Evolutionary conservation across 2,329 filamentous ascomycete genomes (phyloP).

Genomic region (Fonsecaea multimorphosa): DNA sequence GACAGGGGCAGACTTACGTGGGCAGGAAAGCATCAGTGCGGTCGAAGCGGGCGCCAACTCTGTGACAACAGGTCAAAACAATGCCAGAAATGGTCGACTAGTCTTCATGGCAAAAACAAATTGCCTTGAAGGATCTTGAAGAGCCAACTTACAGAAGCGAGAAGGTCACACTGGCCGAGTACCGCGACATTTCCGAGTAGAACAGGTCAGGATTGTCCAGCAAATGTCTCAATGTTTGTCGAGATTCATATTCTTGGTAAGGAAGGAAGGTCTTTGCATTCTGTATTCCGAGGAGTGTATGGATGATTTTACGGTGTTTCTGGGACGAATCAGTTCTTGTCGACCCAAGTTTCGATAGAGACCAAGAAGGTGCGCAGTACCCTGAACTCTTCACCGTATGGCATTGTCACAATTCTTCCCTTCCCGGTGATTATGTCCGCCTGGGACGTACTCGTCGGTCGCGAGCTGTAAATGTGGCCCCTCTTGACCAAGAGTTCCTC

Average conservation of each 20-base stretch:
- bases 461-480: slow-evolving; percentile 12
- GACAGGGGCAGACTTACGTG: not conserved
- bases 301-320: slow-evolving; percentile 19
- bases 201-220: not conserved
- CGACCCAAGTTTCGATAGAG: not conserved
- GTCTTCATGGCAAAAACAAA: not conserved
- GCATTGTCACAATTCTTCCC: slow-evolving; percentile 20
- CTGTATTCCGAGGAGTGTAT: slow-evolving; percentile 13
- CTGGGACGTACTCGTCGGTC: slow-evolving; percentile 12
- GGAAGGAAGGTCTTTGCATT: slow-evolving; percentile 17
- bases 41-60: slow-evolving; percentile 13
- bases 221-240: slow-evolving; percentile 11
- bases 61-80: not conserved
- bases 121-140: not conserved
- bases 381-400: slow-evolving; percentile 16
- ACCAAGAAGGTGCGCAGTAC: not conserved
- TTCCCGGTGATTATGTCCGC: slow-evolving; percentile 16
- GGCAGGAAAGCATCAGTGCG: slow-evolving; percentile 14
- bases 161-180: slow-evolving; percentile 16
- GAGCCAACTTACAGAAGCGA: slow-evolving; percentile 3
- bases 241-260: slow-evolving; percentile 16
- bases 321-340: not conserved
- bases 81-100: not conserved
- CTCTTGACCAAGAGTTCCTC: slow-evolving; percentile 15
- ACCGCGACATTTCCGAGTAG: slow-evolving; percentile 15